Percentiles rank a stretch among this genome's conserved stretches.
Conservation (phyloP, 2,329 filamentous ascomycete species). For the Elsinoe arachidis region DNA sequence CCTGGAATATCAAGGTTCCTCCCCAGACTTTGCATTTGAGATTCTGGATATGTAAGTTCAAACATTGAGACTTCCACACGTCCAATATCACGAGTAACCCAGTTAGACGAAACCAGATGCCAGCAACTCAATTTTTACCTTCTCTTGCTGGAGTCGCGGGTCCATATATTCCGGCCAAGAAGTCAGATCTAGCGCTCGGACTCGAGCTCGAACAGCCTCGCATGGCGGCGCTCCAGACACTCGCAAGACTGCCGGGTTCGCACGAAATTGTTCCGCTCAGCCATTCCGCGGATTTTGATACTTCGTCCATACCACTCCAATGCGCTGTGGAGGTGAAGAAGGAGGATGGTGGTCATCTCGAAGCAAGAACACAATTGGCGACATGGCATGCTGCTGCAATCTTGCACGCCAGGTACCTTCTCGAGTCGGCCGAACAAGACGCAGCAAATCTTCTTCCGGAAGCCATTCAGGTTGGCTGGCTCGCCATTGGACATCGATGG, state of each 20-base stretch:
- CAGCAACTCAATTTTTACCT: too few relatives aligned
- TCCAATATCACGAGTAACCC: too few relatives aligned
- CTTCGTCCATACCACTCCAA: not conserved
- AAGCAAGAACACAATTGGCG: not conserved
- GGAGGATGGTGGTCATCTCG: not conserved
- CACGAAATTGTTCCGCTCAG: too few relatives aligned
- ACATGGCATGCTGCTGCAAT: conserved; percentile 5
- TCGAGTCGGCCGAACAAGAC: not conserved
- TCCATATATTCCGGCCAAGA: too few relatives aligned
- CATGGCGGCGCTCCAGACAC: too few relatives aligned
- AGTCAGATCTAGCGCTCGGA: too few relatives aligned
- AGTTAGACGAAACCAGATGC: too few relatives aligned
- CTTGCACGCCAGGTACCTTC: not conserved
- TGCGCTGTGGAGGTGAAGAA: conserved; percentile 2
- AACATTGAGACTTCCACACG: too few relatives aligned
- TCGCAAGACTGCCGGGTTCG: too few relatives aligned
- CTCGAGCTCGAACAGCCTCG: too few relatives aligned
- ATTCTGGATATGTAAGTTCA: too few relatives aligned
- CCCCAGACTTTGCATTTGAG: not conserved
- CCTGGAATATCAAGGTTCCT: not conserved
- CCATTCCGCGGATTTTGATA: not conserved
- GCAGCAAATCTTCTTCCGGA: not conserved
- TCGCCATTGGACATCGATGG: not conserved
- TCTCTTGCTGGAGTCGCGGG: too few relatives aligned
- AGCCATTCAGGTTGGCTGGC: not conserved